These are phyloP conservation scores for Diplocarpon mali DNA, from an alignment of 2,329 filamentous ascomycete genomes.

Conservation along the genomic window DNA sequence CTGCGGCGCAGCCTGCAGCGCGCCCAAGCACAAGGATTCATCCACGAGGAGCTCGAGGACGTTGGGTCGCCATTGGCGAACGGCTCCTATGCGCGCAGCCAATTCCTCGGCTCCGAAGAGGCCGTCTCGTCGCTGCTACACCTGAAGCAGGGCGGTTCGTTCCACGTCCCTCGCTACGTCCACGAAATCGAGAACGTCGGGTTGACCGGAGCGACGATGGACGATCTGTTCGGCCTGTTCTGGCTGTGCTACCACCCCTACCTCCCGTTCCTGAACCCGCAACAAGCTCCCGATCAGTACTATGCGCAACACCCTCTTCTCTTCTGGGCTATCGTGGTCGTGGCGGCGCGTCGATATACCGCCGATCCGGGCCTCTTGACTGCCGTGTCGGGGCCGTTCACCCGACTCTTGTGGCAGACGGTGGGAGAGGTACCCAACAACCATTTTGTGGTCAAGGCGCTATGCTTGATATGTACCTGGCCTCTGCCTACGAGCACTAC, in stretches of 20 bases:
- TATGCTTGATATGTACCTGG: slow-evolving; percentile 73
- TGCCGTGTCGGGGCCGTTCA: slow-evolving; percentile 56
- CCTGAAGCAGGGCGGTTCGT: slow-evolving; percentile 53
- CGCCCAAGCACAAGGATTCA: slow-evolving; percentile 48
- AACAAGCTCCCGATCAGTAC: slow-evolving; percentile 59
- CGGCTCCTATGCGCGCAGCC: slow-evolving; percentile 47
- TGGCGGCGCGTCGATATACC: slow-evolving; percentile 61
- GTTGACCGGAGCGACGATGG: slow-evolving; percentile 51
- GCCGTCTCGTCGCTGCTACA: slow-evolving; percentile 56
- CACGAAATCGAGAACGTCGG: slow-evolving; percentile 48
- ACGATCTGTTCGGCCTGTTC: slow-evolving; percentile 60
- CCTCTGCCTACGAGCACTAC: slow-evolving; percentile 73
- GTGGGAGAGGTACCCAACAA: slow-evolving; percentile 67
- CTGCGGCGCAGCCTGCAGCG: slow-evolving; percentile 49
- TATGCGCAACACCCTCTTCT: slow-evolving; percentile 68
- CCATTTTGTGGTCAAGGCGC: slow-evolving; percentile 70
- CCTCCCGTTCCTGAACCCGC: slow-evolving; percentile 60
- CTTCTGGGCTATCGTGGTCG: slow-evolving; percentile 74
- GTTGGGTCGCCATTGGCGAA: slow-evolving; percentile 49
- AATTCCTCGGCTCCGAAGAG: slow-evolving; percentile 55
- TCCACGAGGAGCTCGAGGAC: slow-evolving; percentile 40
- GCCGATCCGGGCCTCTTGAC: slow-evolving; percentile 49
- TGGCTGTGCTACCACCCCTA: slow-evolving; percentile 69
- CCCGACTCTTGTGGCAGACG: slow-evolving; percentile 64
- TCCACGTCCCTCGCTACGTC: slow-evolving; percentile 21